phyloP scores from a whole-genome alignment of 371 early-diverging fungal species.

The Catenaria anguillulae region DNA sequence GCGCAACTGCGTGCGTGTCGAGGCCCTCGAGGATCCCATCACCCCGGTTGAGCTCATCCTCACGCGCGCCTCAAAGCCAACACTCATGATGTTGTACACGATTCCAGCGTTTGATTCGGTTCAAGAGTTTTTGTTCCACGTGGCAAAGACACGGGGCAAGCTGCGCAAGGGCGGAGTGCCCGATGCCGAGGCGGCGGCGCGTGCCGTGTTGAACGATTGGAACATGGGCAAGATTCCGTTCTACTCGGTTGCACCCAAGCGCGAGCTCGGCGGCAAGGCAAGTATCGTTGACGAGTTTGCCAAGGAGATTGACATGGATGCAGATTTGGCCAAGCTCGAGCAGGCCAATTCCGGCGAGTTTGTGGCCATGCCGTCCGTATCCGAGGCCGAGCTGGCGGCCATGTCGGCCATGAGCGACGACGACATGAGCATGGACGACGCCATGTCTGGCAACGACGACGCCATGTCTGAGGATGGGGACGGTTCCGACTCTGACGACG shows the following conservation, averaged over 20 bases:
- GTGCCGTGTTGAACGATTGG: conserved; percentile 85
- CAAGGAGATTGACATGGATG: conserved; percentile 25
- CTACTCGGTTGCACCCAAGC: conserved; percentile 70
- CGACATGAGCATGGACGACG: conserved; percentile 18
- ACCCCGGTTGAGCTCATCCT: conserved; percentile 84
- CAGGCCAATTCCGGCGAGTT: neutral
- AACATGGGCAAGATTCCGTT: conserved; percentile 88
- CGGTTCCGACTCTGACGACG: no score
- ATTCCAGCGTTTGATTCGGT: conserved; percentile 57
- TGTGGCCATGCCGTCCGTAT: conserved; percentile 13
- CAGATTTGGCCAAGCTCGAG: neutral
- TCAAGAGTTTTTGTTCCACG: conserved; percentile 67
- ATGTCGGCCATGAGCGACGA: conserved; percentile 8
- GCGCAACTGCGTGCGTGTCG: conserved; percentile 88
- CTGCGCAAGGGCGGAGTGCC: conserved; percentile 80
- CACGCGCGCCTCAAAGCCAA: conserved; percentile 53
- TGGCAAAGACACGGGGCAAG: conserved; percentile 70
- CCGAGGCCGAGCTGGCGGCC: no score
- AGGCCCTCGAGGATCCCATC: conserved; percentile 80
- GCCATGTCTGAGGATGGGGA: conserved; percentile 13
- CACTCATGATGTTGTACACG: conserved; percentile 62
- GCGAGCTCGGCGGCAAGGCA: conserved; percentile 1
- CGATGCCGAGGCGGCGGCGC: conserved; percentile 70
- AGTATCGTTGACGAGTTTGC: conserved; percentile 21
- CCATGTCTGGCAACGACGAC: conserved; percentile 17